A percentile compares a stretch with the other conserved stretches of the same genome.
Evolutionary conservation across 306 rosid species (phyloP).

Genomic region (Leucaena leucocephala): DNA sequence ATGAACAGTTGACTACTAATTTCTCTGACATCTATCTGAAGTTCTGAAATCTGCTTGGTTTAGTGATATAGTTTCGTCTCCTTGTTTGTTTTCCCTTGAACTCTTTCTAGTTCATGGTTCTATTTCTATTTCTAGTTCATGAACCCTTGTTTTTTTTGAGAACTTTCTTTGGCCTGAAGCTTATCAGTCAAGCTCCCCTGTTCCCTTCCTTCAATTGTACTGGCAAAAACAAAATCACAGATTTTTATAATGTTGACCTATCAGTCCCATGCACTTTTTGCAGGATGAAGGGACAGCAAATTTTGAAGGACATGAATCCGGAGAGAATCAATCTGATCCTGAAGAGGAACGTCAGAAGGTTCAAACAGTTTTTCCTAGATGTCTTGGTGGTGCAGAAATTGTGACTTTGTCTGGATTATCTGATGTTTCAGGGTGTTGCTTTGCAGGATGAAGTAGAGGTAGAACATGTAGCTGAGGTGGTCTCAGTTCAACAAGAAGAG

Average conservation of each 20-base stretch:
- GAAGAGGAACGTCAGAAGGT: slow-evolving; percentile 59
- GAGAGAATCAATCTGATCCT: slow-evolving; percentile 43
- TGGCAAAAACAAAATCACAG: not conserved
- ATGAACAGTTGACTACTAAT: not conserved
- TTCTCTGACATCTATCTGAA: not conserved
- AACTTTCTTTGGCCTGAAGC: not conserved
- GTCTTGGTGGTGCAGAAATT: slow-evolving; percentile 14
- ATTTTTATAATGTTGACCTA: not conserved
- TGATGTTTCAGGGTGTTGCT: slow-evolving; percentile 27
- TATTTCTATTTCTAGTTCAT: too few species aligned
- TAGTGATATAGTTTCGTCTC: not conserved
- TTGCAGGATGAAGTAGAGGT: slow-evolving; percentile 57
- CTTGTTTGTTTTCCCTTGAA: not conserved
- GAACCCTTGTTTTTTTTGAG: not conserved
- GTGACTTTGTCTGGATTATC: slow-evolving; percentile 18
- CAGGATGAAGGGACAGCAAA: slow-evolving; percentile 57
- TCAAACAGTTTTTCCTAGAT: not conserved
- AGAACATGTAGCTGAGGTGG: slow-evolving; percentile 50
- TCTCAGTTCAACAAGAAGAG: slow-evolving; percentile 58
- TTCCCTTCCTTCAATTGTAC: not conserved
- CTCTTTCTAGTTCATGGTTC: not conserved
- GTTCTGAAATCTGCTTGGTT: slow-evolving; percentile 19
- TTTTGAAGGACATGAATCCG: slow-evolving; percentile 59
- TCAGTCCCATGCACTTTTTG: slow-evolving; percentile 14
- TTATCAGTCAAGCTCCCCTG: not conserved